These are phyloP conservation scores for Fraxinus baroniana DNA, from an alignment of 305 asterid species.

Conservation along the genomic window DNA sequence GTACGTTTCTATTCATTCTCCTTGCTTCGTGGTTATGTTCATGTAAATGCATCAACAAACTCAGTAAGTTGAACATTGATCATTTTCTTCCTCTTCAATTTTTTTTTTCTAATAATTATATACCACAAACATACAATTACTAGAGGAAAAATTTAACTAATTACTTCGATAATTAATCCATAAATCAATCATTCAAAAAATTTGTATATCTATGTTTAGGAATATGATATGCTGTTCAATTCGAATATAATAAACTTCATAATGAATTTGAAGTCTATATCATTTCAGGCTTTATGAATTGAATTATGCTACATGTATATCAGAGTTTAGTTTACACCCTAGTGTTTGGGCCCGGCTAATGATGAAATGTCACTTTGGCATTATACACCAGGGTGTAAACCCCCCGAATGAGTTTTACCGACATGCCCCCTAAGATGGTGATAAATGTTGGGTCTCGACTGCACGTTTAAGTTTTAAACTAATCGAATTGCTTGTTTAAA, in stretches of 20 bases:
- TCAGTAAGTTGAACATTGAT: conserved; percentile 8
- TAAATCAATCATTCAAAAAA: not conserved
- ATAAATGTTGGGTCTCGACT: not conserved
- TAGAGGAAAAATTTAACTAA: not conserved
- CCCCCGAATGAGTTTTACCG: not conserved
- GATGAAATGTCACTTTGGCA: no score
- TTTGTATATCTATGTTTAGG: not conserved
- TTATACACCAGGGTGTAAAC: no score
- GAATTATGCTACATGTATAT: no score
- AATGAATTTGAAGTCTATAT: not conserved
- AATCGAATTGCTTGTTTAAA: not conserved
- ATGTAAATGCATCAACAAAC: not conserved
- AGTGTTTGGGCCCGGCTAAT: no score
- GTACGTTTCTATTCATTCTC: conserved; percentile 20
- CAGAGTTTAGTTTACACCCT: no score
- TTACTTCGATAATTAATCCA: not conserved
- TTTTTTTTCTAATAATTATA: no score
- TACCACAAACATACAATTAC: not conserved
- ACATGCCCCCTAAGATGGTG: not conserved
- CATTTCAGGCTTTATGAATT: not conserved
- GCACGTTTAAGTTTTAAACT: not conserved
- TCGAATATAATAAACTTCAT: not conserved
- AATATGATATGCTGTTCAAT: not conserved
- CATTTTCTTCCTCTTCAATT: not conserved
- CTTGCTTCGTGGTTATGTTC: not conserved